These are phyloP conservation scores for Daldinia bambusicola DNA, from an alignment of 495 filamentous ascomycete species.

Conservation along the genomic window DNA sequence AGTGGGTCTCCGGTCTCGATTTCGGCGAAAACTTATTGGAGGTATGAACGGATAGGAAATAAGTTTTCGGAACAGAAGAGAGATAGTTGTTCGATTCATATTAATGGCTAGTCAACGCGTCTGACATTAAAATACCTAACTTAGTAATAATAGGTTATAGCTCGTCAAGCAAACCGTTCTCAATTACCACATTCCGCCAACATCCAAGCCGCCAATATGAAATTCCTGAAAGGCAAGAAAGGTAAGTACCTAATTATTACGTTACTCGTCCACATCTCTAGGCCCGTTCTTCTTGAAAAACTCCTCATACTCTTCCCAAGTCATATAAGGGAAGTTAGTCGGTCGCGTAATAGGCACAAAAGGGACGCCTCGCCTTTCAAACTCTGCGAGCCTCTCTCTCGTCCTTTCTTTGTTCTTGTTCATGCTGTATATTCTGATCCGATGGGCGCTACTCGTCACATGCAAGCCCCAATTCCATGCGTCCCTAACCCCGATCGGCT, in stretches of 20 bases:
- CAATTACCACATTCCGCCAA: no score
- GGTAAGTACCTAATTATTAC: no score
- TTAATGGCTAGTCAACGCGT: no score
- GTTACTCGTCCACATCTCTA: conserved; percentile 54
- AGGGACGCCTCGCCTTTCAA: conserved; percentile 58
- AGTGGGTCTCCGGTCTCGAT: background rate
- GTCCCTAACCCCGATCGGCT: conserved; percentile 47
- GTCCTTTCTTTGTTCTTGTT: conserved; percentile 64
- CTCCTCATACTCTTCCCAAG: conserved; percentile 58
- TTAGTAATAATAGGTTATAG: no score
- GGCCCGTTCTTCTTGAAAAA: conserved; percentile 59
- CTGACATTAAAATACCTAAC: no score
- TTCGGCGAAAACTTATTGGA: background rate
- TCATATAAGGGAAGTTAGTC: conserved; percentile 57
- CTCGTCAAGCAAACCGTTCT: no score
- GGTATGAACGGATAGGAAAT: background rate
- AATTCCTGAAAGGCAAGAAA: no score
- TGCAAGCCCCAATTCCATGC: conserved; percentile 71
- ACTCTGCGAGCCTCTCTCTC: conserved; percentile 57
- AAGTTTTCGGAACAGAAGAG: background rate
- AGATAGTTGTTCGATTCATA: background rate
- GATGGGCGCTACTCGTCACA: conserved; percentile 72
- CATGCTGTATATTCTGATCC: conserved; percentile 71
- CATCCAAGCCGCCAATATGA: no score
- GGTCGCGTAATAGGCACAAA: conserved; percentile 64